phyloP scores from a whole-genome alignment of 78 protist species.

The Dictyostelium capitatum region DNA sequence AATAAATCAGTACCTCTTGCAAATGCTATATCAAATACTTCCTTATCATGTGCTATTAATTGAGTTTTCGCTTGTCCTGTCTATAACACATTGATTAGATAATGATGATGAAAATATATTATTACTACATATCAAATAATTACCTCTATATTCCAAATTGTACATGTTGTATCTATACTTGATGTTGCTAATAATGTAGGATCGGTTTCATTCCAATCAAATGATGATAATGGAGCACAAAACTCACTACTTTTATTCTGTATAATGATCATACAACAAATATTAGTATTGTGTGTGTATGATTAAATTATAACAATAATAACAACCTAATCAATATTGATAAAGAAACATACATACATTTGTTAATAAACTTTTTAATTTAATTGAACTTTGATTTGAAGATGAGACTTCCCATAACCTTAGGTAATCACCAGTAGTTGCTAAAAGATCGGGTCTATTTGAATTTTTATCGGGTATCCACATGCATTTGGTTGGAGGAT shows the following conservation, averaged over 20 bases:
- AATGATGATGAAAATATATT: not conserved
- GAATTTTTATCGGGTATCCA: constrained; percentile 90
- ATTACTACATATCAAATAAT: not conserved
- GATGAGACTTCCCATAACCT: constrained; percentile 92
- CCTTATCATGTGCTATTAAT: constrained; percentile 99
- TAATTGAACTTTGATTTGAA: constrained; percentile 47
- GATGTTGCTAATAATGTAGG: constrained; percentile 95
- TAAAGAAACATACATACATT: constrained; percentile 42
- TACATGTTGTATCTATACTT: constrained; percentile 96
- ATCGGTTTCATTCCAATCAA: constrained; percentile 98
- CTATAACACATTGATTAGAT: not conserved
- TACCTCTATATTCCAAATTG: constrained; percentile 96
- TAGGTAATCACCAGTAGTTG: constrained; percentile 98
- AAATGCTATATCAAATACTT: constrained; percentile 98
- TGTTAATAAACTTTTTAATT: constrained; percentile 78
- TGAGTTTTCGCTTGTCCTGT: constrained; percentile 93
- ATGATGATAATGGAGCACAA: constrained; percentile 98
- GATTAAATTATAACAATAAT: no score
- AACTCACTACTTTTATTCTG: constrained; percentile 94
- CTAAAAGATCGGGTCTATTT: constrained; percentile 91
- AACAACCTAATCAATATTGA: not conserved
- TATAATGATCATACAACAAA: not conserved
- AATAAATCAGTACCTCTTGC: constrained; percentile 88
- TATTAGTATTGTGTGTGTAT: not conserved
- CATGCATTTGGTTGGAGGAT: constrained; percentile 98